Evolutionary conservation across 2,329 filamentous ascomycete genomes (phyloP).

Genomic region (Tolypocladium tropicale): DNA sequence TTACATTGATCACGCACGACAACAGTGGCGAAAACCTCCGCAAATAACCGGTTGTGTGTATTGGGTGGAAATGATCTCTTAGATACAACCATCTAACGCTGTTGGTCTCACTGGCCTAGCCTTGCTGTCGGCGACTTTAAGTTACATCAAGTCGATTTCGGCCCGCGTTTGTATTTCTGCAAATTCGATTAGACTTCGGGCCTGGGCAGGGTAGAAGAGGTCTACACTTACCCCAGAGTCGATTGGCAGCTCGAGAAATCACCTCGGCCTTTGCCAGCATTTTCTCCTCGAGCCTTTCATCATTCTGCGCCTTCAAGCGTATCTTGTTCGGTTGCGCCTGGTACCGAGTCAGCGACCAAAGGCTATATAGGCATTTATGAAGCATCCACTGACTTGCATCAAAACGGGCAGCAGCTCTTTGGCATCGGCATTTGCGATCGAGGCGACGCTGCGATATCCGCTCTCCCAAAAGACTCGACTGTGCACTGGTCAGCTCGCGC

Average conservation of each 20-base stretch:
- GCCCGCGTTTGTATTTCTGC: constrained; percentile 41
- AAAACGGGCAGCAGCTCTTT: constrained; percentile 61
- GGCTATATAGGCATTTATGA: not conserved
- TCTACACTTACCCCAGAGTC: constrained; percentile 50
- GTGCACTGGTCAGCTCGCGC: constrained; percentile 1
- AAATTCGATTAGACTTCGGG: not conserved
- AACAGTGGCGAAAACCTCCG: no score
- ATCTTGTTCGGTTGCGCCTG: constrained; percentile 59
- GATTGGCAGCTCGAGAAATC: constrained; percentile 59
- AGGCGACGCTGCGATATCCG: constrained; percentile 58
- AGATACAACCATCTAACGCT: no score
- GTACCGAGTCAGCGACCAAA: constrained; percentile 2
- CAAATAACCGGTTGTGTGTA: no score
- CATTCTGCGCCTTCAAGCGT: constrained; percentile 42
- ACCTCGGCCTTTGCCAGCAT: constrained; percentile 55
- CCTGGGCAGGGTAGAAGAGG: not conserved
- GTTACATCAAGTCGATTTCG: constrained; percentile 34
- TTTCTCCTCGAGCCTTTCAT: constrained; percentile 52
- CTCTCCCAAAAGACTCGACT: constrained; percentile 62
- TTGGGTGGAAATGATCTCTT: no score
- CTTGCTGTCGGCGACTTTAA: not conserved
- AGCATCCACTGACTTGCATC: constrained; percentile 42
- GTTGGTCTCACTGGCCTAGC: not conserved
- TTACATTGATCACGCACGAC: no score
- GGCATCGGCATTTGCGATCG: constrained; percentile 58